Base-by-base conservation (phyloP, 2,329 filamentous ascomycete species). In the Diaporthe eres region DNA sequence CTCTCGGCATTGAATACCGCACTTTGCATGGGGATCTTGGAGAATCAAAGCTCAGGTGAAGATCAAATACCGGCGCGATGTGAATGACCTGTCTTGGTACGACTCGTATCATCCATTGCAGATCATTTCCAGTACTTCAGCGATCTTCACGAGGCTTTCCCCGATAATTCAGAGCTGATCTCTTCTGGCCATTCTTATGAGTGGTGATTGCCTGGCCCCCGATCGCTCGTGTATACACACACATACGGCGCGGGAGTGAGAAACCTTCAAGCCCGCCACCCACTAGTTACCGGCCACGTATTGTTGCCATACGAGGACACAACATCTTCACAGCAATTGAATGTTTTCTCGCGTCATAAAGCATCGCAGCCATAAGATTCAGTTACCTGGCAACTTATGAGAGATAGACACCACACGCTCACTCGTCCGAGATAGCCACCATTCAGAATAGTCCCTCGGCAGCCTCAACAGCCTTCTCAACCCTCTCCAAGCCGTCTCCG, bases 71-170 rank as follows among this genome's bases (percentile, higher is more conserved):
- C 25, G 53, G 17, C 53, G 53, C 7, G 53, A 57, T 28, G 53
- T 57, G 13, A 34, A 57, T 25, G 60, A 65, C 44, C 61, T 65
- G 25, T 42, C 61, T n/a, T 65, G 61, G 37, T 65, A 44, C 34
- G 44, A 65, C 61, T 65, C 61, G 9, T 65, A 44, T 42, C 34
- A 67, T 67, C 12, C 61, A 9, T 67, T 51, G 37, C 61, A 47
- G 34, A 67, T 47, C 61, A 67, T 19, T n/a, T 47, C 12, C 61
- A 67, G 39, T 67, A 28, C 61, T 67, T 47, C 17, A 67, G 25
- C 39, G 39, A 44, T 17, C 57, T 60, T n/a, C 57, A 60, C 31
- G 57, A 60, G 5, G 31, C 57, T 39, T 60, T 39, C 19, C 57
- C 22, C 19, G 34, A 25, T 34, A 61, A 61, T 25, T 61, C 57